A percentile compares a stretch with the other conserved stretches of the same genome.
Conservation (phyloP, 148 eudicot species). For the Beta vulgaris region DNA sequence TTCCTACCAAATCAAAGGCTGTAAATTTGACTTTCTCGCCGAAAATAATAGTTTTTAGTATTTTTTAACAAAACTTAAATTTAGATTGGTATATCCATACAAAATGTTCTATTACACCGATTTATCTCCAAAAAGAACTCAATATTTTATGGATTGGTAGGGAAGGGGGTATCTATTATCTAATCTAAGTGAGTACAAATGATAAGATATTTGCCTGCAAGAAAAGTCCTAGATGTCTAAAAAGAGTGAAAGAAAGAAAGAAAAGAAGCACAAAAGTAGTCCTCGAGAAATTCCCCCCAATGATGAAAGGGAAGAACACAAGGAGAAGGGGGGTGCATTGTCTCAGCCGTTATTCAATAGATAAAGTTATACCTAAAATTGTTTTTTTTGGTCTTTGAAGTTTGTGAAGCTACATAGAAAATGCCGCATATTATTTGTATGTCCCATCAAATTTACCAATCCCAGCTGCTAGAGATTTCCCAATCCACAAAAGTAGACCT, state of each 20-base stretch:
- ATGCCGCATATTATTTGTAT: slow-evolving; percentile 25
- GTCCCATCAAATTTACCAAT: slow-evolving; percentile 29
- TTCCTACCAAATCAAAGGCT: no score
- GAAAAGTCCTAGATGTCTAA: slow-evolving; percentile 2
- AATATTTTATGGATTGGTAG: no score
- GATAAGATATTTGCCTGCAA: slow-evolving; percentile 25
- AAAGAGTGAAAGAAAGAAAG: neutral
- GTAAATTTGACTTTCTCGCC: no score
- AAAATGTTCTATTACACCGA: no score
- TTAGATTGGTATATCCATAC: no score
- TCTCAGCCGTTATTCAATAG: slow-evolving; percentile 35
- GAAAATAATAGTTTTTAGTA: no score
- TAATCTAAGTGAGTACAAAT: slow-evolving; percentile 12
- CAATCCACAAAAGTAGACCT: slow-evolving; percentile 16
- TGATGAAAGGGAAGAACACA: slow-evolving; percentile 34
- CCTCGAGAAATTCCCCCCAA: slow-evolving; percentile 31
- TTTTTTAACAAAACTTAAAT: no score
- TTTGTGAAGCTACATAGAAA: slow-evolving; percentile 37
- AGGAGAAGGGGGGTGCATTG: neutral
- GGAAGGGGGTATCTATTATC: neutral
- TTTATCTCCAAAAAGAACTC: no score
- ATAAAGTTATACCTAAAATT: slow-evolving; percentile 12
- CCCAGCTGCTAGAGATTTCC: slow-evolving; percentile 19
- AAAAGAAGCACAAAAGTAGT: slow-evolving; percentile 8
- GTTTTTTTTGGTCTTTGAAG: slow-evolving; percentile 8